Evolutionary conservation across 2,329 filamentous ascomycete species (phyloP).

Genomic region (Coniosporium tulheliwenetii): DNA sequence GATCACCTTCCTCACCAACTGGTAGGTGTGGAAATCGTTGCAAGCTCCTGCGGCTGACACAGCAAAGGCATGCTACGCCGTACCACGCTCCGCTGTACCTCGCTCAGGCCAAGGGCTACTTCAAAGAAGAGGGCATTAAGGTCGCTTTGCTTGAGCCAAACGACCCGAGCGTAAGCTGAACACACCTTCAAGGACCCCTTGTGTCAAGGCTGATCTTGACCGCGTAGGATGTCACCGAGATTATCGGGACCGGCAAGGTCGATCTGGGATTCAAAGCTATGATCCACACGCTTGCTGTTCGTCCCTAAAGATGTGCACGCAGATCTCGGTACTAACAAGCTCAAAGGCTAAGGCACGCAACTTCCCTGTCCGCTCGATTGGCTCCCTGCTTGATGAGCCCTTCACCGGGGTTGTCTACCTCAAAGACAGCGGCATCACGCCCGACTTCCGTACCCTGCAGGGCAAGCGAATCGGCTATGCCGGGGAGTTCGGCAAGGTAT

Average conservation of each 20-base stretch:
- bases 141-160: conserved; percentile 65
- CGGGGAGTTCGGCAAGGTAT: conserved; percentile 67
- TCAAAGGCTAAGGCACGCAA: conserved; percentile 55
- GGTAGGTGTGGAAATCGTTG: conserved; percentile 47
- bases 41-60: neutral
- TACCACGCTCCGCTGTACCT: conserved; percentile 69
- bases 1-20: conserved; percentile 75
- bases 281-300: conserved; percentile 63
- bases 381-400: conserved; percentile 62
- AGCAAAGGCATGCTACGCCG: conserved; percentile 62
- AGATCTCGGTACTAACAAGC: conserved; percentile 3
- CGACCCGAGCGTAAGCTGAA: conserved; percentile 48
- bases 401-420: conserved; percentile 69
- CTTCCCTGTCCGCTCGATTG: conserved; percentile 59
- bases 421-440: conserved; percentile 57
- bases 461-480: conserved; percentile 68
- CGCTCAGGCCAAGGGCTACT: conserved; percentile 61
- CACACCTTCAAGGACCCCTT: neutral
- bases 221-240: conserved; percentile 57
- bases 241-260: conserved; percentile 61
- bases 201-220: neutral
- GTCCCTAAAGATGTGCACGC: too few species aligned
- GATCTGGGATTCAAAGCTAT: conserved; percentile 73
- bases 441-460: conserved; percentile 59
- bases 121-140: conserved; percentile 60